phyloP scores from a whole-genome alignment of 371 early-diverging fungal genomes.

The Mucor racemosus region DNA sequence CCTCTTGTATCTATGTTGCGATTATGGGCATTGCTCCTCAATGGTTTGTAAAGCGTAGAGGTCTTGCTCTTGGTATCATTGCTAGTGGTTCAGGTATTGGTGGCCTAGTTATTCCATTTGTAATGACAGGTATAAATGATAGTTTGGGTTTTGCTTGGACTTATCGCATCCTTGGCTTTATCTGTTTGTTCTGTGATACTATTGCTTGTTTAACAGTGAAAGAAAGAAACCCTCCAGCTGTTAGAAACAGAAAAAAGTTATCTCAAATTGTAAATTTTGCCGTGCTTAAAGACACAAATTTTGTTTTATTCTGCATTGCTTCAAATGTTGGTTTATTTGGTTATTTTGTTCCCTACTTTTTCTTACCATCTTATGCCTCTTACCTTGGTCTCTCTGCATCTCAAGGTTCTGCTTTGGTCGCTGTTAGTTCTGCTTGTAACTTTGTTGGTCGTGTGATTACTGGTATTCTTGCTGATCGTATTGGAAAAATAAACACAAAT shows the following conservation, averaged over 20 bases:
- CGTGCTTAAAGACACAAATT: constrained; percentile 49
- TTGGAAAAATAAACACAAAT: constrained; percentile 53
- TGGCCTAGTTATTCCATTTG: constrained; percentile 70
- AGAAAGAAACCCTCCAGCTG: constrained; percentile 29
- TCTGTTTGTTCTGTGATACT: constrained; percentile 44
- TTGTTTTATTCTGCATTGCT: constrained; percentile 47
- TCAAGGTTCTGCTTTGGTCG: constrained; percentile 38
- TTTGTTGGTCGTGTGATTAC: constrained; percentile 63
- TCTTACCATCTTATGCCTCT: constrained; percentile 49
- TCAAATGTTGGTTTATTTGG: constrained; percentile 54
- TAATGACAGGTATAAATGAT: constrained; percentile 62
- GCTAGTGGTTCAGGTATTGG: constrained; percentile 83
- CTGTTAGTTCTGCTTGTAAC: constrained; percentile 55
- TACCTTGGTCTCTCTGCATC: constrained; percentile 33
- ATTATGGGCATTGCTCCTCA: constrained; percentile 68
- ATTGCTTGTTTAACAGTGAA: constrained; percentile 46
- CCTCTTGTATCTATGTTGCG: constrained; percentile 51
- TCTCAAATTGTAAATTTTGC: constrained; percentile 49
- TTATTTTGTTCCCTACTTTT: constrained; percentile 68
- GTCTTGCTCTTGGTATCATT: constrained; percentile 76
- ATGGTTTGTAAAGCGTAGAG: constrained; percentile 76
- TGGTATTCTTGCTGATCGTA: constrained; percentile 48
- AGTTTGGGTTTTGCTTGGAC: constrained; percentile 62
- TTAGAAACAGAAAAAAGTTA: constrained; percentile 26
- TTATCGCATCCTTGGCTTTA: constrained; percentile 59